These are phyloP conservation scores for Candida michaelii DNA, from an alignment of 805 yeast genomes.

Conservation along the genomic window DNA sequence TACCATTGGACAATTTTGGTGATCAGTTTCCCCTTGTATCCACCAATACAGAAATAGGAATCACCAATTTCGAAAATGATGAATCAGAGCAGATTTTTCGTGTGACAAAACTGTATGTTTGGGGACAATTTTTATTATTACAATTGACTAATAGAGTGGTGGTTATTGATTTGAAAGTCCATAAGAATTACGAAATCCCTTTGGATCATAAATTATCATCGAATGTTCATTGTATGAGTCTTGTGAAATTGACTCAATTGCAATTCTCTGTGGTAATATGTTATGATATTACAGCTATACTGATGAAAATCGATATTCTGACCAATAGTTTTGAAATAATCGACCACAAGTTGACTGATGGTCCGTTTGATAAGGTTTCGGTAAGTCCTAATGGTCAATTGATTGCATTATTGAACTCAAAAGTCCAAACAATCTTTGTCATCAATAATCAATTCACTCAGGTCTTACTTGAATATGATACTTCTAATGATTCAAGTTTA, in stretches of 20 bases:
- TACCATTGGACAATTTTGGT: constrained; percentile 18
- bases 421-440: constrained; percentile 47
- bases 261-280: constrained; percentile 24
- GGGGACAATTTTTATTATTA: constrained; percentile 21
- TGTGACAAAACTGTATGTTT: constrained; percentile 14
- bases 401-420: constrained; percentile 46
- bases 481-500: constrained; percentile 34
- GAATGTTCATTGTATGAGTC: constrained; percentile 23
- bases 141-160: constrained; percentile 34
- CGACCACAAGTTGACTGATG: constrained; percentile 46
- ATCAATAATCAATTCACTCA: constrained; percentile 47
- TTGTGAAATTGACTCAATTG: constrained; percentile 14
- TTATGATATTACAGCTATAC: constrained; percentile 27
- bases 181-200: constrained; percentile 41
- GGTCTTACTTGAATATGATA: constrained; percentile 44
- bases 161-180: constrained; percentile 37
- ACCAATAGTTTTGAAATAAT: constrained; percentile 24
- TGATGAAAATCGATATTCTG: constrained; percentile 24
- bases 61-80: constrained; percentile 32
- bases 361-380: constrained; percentile 44
- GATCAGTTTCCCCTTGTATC: constrained; percentile 1
- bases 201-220: constrained; percentile 20
- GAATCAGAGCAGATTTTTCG: constrained; percentile 29
- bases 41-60: constrained; percentile 21
- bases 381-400: constrained; percentile 58